Evolutionary conservation across 2,329 filamentous ascomycete species (phyloP), one percentile per base, ranked within the genome.

Genomic region (Sporothrix dimorphospora): DNA sequence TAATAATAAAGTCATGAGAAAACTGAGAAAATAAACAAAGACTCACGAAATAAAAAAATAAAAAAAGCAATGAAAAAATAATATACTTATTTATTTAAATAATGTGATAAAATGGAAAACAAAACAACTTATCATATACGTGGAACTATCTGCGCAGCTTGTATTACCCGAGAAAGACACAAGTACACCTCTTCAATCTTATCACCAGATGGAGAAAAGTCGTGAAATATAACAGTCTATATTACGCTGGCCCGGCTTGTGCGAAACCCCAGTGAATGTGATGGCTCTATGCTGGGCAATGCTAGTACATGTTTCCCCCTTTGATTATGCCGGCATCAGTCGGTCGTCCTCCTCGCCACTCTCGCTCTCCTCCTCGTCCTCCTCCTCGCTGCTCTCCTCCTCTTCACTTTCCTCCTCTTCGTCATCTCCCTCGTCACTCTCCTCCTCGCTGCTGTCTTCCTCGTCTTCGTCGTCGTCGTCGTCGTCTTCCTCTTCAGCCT

Each of bases 391-490:
- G 14, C 21, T 40, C 3, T 69, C 61, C 6, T 67, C 67, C 21
- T 69, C 71, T 3, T 63, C 55, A 3, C 69, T 71, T 4, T 71
- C 57, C 12, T 76, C 74, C 4, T 70, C 53, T 1, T 73, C 71
- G 1, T 83, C 83, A 0, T 83, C 82, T 1, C 82, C 82, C 3
- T 84, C 83, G 0, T 82, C 82, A 0, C 86, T 84, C 0, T 84
- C 82, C 1, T 84, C 83, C 1, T 85, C 85, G 8, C 87, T 85
- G 1, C 86, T 85, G 0, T 86, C 84, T 0, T 74, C 74, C 4
- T 83, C 83, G 0, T 83, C 82, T 1, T 86, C 85, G 0, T 86
- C 85, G 0, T 84, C 81, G 0, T 84, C 83, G 1, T 86, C 84
- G 0, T 73, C 85, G 1, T 85, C 85, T 1, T 86, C 86, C 0